Evolutionary conservation across 768 basidiomycete genomes (phyloP).

Genomic region (Amyloporia xantha): DNA sequence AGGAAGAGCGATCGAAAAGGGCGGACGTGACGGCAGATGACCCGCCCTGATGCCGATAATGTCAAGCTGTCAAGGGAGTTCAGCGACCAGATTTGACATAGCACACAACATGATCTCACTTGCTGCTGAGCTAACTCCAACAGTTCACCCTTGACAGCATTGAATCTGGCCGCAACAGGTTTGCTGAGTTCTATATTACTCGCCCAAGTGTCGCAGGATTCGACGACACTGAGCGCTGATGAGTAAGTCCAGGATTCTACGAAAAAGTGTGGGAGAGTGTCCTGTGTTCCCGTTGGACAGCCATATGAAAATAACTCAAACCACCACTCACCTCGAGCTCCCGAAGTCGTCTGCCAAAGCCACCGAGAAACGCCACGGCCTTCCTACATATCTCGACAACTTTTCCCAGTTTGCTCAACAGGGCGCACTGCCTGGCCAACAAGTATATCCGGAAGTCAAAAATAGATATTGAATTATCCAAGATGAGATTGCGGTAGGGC

Average conservation of each 20-base stretch:
- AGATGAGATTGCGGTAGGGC: conserved; percentile 82
- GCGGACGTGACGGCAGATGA: conserved; percentile 64
- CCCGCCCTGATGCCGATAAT: conserved; percentile 69
- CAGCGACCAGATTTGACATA: conserved; percentile 1
- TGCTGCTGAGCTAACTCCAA: conserved; percentile 84
- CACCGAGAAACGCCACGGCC: conserved; percentile 65
- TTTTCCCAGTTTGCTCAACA: conserved; percentile 64
- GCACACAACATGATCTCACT: conserved; percentile 34
- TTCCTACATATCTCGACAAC: conserved; percentile 68
- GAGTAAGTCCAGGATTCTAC: conserved; percentile 93
- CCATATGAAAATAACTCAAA: not conserved
- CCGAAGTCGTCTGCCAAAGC: conserved; percentile 68
- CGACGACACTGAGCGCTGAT: conserved; percentile 76
- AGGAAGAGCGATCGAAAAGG: conserved; percentile 56
- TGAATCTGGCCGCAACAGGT: conserved; percentile 42
- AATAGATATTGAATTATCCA: conserved; percentile 84
- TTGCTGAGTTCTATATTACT: conserved; percentile 42
- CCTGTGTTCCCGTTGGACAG: conserved; percentile 26
- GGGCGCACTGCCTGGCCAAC: conserved; percentile 74
- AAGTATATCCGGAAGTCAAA: conserved; percentile 93
- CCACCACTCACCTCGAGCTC: conserved; percentile 56
- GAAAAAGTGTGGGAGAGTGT: conserved; percentile 58
- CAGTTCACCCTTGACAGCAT: conserved; percentile 83
- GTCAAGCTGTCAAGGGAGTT: conserved; percentile 57
- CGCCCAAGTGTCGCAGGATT: conserved; percentile 73